These are phyloP conservation scores for Pestalotiopsis sp. DNA, from an alignment of 2,329 filamentous ascomycete genomes.

Conservation along the genomic window DNA sequence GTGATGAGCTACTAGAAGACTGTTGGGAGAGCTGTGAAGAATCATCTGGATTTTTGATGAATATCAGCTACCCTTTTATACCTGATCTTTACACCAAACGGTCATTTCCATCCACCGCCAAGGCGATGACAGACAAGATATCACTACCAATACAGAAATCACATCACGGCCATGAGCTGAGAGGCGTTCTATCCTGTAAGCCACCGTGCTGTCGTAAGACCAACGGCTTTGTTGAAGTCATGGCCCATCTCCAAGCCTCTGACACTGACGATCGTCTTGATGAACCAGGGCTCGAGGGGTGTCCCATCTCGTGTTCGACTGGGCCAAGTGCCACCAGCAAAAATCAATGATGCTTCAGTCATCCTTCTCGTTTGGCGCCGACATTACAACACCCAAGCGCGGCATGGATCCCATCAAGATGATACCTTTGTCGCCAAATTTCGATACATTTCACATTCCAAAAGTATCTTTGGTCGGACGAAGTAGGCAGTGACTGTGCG, in stretches of 20 bases:
- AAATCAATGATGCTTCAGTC: not conserved
- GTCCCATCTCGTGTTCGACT: not conserved
- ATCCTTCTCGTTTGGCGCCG: too few species aligned
- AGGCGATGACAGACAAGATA: not conserved
- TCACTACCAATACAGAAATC: not conserved
- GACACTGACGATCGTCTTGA: not conserved
- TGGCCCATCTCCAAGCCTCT: not conserved
- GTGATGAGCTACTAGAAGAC: constrained; percentile 23
- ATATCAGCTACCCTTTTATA: constrained; percentile 8
- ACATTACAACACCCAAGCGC: too few species aligned
- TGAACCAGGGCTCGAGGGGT: not conserved
- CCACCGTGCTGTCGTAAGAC: constrained; percentile 1
- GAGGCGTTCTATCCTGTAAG: constrained; percentile 3
- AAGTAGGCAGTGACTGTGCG: too few species aligned
- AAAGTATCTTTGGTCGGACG: too few species aligned
- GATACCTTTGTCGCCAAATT: too few species aligned
- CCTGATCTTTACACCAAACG: not conserved
- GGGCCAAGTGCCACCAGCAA: not conserved
- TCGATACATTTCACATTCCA: too few species aligned
- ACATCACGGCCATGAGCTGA: not conserved
- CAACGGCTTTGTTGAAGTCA: not conserved
- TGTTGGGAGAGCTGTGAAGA: constrained; percentile 21
- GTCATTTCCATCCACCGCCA: not conserved
- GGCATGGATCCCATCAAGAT: too few species aligned
- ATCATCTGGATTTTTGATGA: not conserved